Evolutionary conservation across 352 stramenopile genomes (phyloP), one percentile per base, ranked within the genome.

Genomic region (Phytopythium sindhum): DNA sequence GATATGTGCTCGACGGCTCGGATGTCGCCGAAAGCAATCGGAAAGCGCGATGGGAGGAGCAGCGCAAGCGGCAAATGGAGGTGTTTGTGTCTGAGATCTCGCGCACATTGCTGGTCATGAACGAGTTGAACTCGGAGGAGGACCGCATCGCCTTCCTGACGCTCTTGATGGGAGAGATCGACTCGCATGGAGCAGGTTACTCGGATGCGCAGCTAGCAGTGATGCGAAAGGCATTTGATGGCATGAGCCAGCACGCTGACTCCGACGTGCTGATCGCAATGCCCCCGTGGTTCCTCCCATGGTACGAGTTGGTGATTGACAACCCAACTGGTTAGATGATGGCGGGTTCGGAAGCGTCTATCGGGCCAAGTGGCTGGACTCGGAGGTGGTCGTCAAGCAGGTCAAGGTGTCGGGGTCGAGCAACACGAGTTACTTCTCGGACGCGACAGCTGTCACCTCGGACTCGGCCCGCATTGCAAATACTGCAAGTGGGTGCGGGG

Each of bases 1-100:
- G 78, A 81, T 47, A 60, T 84, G 24, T 50, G 35, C 53, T 60
- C 3, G 53, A 60, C 19, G 17, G 52, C 19, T 31, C 31, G 0
- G 5, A 21, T 1, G 0, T 4, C 21, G n/a, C 8, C 2, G 31
- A 48, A 9, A 8, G 31, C 23, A 35, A 21, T 11, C 35, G 10
- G 6, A 12, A 29, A 48, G 26, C 5, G 23, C 53, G 24, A 5
- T 37, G 48, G 26, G 26, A 55, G 15, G 48, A 55, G 48, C 14
- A 55, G 24, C 52, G 52, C 2, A 31, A 44, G 31, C 8, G 12
- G 15, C 52, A 58, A 29, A 29, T 58, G 19, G 21, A 58, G 6
- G n/a, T 58, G 10, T 58, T 58, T 14, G 52, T 58, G 31, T 58
- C 52, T 1, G 52, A 58, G 35, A n/a, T 60, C 2, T 31, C 29